These are phyloP conservation scores for Corynespora cassiicola DNA, from an alignment of 2,329 filamentous ascomycete genomes.

Conservation along the genomic window DNA sequence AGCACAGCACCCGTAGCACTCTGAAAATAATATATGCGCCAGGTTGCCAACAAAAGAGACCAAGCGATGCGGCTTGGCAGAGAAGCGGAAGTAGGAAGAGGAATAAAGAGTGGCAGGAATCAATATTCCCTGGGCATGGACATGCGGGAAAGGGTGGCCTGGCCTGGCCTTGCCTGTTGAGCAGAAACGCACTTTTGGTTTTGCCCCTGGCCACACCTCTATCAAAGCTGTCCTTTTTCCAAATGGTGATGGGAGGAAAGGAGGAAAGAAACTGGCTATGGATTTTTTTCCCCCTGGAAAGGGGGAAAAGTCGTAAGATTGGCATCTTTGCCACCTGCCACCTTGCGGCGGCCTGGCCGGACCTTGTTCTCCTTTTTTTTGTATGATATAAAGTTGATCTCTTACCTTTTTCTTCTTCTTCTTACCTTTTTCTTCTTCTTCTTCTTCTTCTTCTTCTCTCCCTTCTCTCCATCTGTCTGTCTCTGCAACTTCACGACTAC, in stretches of 20 bases:
- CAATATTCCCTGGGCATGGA: conserved; percentile 6
- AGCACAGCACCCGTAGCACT: conserved; percentile 12
- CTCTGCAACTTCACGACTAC: no score
- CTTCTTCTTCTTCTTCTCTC: no score
- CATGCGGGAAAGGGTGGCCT: conserved; percentile 9
- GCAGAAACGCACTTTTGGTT: no score
- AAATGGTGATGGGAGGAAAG: no score
- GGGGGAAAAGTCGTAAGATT: conserved; percentile 1
- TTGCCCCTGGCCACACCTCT: no score
- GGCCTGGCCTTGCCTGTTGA: conserved; percentile 8
- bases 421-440: conserved; percentile 2
- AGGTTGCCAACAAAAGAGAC: conserved; percentile 2
- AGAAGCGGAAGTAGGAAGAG: background rate
- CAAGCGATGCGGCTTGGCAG: no score
- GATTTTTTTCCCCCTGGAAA: conserved; percentile 6
- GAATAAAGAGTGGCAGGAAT: background rate
- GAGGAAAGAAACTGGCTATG: no score
- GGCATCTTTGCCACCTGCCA: background rate
- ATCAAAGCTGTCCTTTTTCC: no score
- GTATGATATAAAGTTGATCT: conserved; percentile 8
- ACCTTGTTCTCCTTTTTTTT: background rate
- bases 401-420: conserved; percentile 3
- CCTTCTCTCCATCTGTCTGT: no score
- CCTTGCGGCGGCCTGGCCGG: background rate
- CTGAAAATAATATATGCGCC: background rate